Evolutionary conservation across 805 yeast genomes (phyloP).

Genomic region (Myxozyma geophila): DNA sequence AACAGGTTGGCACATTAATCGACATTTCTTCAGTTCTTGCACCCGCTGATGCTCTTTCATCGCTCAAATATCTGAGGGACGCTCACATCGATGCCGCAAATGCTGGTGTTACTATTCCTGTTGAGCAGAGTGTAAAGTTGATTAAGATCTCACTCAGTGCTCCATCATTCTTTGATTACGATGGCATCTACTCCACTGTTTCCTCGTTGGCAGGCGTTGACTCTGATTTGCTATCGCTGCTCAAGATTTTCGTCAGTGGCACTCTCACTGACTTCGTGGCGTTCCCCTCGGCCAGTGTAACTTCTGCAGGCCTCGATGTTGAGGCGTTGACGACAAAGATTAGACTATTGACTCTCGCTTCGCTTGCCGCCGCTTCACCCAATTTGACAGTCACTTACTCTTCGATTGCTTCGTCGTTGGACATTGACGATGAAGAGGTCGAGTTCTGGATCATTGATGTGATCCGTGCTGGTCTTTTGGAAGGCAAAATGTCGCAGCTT

Average conservation of each 20-base stretch:
- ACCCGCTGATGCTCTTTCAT: conserved; percentile 2
- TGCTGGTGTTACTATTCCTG: conserved; percentile 9
- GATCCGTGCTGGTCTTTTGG: conserved; percentile 49
- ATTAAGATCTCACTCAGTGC: conserved; percentile 22
- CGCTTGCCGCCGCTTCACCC: conserved; percentile 34
- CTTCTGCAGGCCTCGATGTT: conserved; percentile 14
- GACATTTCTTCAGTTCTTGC: conserved; percentile 40
- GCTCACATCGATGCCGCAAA: conserved; percentile 38
- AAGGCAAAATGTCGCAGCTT: conserved; percentile 52
- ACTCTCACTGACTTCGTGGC: conserved; percentile 24
- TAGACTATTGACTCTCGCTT: conserved; percentile 34
- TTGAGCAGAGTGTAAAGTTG: conserved; percentile 12
- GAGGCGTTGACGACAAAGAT: conserved; percentile 37
- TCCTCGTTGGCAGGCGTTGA: conserved; percentile 5
- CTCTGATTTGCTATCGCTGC: conserved; percentile 39
- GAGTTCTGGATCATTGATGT: conserved; percentile 51
- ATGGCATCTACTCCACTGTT: conserved; percentile 7
- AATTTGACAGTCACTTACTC: conserved; percentile 41
- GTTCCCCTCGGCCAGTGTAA: conserved; percentile 21
- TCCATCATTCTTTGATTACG: conserved; percentile 29
- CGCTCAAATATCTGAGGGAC: conserved; percentile 38
- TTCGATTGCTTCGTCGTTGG: conserved; percentile 44
- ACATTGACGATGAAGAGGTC: conserved; percentile 44
- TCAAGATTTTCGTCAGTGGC: conserved; percentile 41
- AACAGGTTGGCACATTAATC: conserved; percentile 39